Conservation (phyloP, 805 yeast species). For the Lipomyces anomalus region DNA sequence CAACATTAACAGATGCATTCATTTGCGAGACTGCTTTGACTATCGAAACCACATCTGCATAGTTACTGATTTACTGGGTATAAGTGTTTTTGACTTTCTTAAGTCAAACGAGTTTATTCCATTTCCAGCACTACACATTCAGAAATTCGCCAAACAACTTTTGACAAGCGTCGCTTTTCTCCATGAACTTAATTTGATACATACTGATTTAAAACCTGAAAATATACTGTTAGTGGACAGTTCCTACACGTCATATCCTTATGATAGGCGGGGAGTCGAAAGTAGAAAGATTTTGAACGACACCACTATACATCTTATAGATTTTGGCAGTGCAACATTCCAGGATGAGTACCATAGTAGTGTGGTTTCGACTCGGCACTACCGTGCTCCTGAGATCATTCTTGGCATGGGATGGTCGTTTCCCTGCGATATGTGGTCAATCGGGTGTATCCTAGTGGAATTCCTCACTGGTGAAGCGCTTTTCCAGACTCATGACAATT, state of each 20-base stretch:
- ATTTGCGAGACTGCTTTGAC: slow-evolving; percentile 83
- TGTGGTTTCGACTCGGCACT: slow-evolving; percentile 90
- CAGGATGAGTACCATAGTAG: slow-evolving; percentile 89
- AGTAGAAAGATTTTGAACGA: slow-evolving; percentile 50
- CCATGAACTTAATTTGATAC: slow-evolving; percentile 85
- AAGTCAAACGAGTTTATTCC: slow-evolving; percentile 76
- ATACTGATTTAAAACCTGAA: slow-evolving; percentile 96
- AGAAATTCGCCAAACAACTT: slow-evolving; percentile 79
- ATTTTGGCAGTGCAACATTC: slow-evolving; percentile 95
- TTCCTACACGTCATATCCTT: slow-evolving; percentile 38
- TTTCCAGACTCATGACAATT: slow-evolving; percentile 89
- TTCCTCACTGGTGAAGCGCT: slow-evolving; percentile 89
- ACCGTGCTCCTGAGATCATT: slow-evolving; percentile 94
- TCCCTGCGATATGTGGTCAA: slow-evolving; percentile 96
- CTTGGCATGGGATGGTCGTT: slow-evolving; percentile 94
- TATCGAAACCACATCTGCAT: slow-evolving; percentile 90
- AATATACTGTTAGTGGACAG: slow-evolving; percentile 68
- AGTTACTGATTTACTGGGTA: slow-evolving; percentile 80
- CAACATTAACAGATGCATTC: slow-evolving; percentile 71
- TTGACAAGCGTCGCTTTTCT: slow-evolving; percentile 79
- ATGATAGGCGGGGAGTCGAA: slow-evolving; percentile 31
- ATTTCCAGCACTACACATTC: slow-evolving; percentile 93
- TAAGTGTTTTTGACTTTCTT: slow-evolving; percentile 83
- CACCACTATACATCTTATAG: slow-evolving; percentile 84
- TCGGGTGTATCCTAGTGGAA: slow-evolving; percentile 91